Evolutionary conservation across 2,329 filamentous ascomycete species (phyloP), one percentile per base, ranked within the genome.

Genomic region (Elsinoe arachidis): DNA sequence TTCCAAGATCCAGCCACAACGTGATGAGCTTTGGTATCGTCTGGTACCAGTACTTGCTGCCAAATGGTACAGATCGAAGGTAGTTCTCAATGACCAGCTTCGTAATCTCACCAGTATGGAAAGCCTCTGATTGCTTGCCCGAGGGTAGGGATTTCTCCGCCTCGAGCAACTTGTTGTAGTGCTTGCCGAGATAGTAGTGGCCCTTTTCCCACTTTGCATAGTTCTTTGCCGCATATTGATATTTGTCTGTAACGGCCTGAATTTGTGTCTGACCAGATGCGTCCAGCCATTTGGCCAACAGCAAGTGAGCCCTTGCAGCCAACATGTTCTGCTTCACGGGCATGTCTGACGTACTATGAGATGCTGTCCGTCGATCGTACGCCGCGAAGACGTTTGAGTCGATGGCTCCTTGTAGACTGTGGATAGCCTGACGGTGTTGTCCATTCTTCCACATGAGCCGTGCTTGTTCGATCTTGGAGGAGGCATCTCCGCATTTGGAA

Each of bases 211-310:
- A 99, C 54, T 83, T 83, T 4, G 77, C 74, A 61, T 70, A 75
- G 2, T 82, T 84, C 67, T 81, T 84, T n/a, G 87, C 82, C 1
- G 91, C 91, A 63, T 87, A 82, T 61, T 90, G 86, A 65, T 96
- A 99, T 67, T 89, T 88, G 56, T 84, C 80, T 46, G 89, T 83
- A 61, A 97, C 80, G 3, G 88, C 84, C 44, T 83, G 80, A 3
- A 89, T 88, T 66, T 95, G 88, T 1, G 90, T 96, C 70, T 97
- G 92, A 4, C 93, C 93, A n/a, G 92, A 88, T 57, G 81, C 85
- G 67, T 97, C 95, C 26, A 96, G 84, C 95, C 95, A 99, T 69
- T 96, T 97, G 11, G 93, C 93, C 23, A 96, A 81, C 35, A 97
- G 78, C 7, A 99, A 78, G 67, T 95, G 85, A 21, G 93, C 91